Evolutionary conservation across 176 grass and related monocot genomes (phyloP).

Genomic region (Ensete glaucum): DNA sequence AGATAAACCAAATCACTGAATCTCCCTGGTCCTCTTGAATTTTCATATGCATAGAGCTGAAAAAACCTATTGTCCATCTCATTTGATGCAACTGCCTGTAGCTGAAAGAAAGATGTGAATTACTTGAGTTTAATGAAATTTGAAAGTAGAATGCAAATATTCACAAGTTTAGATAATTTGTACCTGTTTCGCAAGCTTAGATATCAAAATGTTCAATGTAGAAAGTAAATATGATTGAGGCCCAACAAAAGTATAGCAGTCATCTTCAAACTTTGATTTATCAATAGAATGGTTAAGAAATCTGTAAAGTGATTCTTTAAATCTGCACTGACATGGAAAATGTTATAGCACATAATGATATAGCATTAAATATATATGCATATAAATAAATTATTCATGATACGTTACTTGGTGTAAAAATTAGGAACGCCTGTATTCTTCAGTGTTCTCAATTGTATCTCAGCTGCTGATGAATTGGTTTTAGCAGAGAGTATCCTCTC

Average conservation of each 20-base stretch:
- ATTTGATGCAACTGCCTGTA: slow-evolving; percentile 91
- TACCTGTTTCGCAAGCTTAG: slow-evolving; percentile 94
- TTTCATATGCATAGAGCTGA: slow-evolving; percentile 90
- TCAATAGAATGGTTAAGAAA: slow-evolving; percentile 77
- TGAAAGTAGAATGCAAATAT: neutral
- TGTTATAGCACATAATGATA: neutral
- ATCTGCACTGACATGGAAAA: slow-evolving; percentile 37
- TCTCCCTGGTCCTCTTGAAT: slow-evolving; percentile 62
- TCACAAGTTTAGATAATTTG: neutral
- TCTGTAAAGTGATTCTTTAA: slow-evolving; percentile 71
- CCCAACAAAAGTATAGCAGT: slow-evolving; percentile 80
- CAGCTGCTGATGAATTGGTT: slow-evolving; percentile 59
- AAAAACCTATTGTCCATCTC: slow-evolving; percentile 90
- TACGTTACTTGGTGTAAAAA: slow-evolving; percentile 70
- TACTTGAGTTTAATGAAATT: neutral
- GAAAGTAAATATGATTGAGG: slow-evolving; percentile 94
- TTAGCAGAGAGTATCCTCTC: slow-evolving; percentile 87
- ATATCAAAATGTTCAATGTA: slow-evolving; percentile 93
- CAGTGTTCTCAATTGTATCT: slow-evolving; percentile 79
- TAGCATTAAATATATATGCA: neutral
- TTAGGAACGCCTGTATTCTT: slow-evolving; percentile 65
- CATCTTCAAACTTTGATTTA: slow-evolving; percentile 96
- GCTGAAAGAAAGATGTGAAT: slow-evolving; percentile 30
- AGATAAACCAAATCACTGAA: slow-evolving; percentile 83
- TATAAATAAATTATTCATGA: neutral